Evolutionary conservation across 2,329 filamentous ascomycete species (phyloP).

Genomic region (Beauveria asiatica): DNA sequence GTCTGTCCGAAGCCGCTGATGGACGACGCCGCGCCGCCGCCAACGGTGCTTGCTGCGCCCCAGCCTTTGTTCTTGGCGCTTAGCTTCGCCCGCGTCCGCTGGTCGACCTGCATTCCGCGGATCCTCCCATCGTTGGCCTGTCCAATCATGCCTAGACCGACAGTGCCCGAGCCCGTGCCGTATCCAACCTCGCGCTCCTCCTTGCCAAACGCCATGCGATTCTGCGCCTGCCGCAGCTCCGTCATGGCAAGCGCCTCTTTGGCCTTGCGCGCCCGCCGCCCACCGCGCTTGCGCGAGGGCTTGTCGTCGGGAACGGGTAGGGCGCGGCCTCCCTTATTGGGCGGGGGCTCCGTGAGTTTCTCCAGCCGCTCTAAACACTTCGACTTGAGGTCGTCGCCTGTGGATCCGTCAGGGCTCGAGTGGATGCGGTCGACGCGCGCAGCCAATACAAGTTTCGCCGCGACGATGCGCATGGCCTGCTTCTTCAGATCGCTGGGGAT

Average conservation of each 20-base stretch:
- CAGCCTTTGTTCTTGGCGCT: conserved; percentile 94
- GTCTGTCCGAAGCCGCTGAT: conserved; percentile 68
- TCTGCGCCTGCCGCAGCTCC: conserved; percentile 90
- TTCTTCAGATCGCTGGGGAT: conserved; percentile 82
- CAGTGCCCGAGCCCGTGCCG: conserved; percentile 74
- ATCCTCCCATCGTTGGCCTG: conserved; percentile 82
- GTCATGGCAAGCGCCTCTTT: conserved; percentile 98
- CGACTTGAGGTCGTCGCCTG: conserved; percentile 72
- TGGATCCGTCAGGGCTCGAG: conserved; percentile 69
- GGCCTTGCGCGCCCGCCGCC: conserved; percentile 79
- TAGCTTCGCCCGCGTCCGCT: conserved; percentile 85
- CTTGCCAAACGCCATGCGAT: conserved; percentile 90
- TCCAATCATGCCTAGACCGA: conserved; percentile 92
- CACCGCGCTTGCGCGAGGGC: conserved; percentile 84
- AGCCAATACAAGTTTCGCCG: conserved; percentile 88
- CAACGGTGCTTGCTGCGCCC: conserved; percentile 62
- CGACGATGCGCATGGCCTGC: conserved; percentile 90
- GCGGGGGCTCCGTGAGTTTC: conserved; percentile 84
- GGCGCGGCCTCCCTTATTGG: conserved; percentile 79
- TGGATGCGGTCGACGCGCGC: conserved; percentile 84
- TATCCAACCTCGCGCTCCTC: conserved; percentile 93
- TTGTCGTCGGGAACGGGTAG: conserved; percentile 93
- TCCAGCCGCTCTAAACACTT: conserved; percentile 80
- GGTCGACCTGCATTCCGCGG: conserved; percentile 80
- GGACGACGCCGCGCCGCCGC: conserved; percentile 68